Evolutionary conservation across 2,329 filamentous ascomycete genomes (phyloP).

Genomic region (Nemania abortiva): DNA sequence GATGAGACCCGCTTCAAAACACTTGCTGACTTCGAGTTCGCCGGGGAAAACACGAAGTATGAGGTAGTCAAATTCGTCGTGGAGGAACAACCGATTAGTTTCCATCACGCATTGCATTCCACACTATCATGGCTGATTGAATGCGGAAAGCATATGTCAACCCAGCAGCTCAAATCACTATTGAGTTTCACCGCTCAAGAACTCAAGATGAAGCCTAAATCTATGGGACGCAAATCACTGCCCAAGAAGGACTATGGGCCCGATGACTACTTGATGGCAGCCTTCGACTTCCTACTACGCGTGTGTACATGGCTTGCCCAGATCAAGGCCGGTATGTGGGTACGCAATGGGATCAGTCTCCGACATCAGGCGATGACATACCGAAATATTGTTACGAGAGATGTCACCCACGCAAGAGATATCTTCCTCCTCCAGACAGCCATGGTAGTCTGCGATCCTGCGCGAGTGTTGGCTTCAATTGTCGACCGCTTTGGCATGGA

Average conservation of each 20-base stretch:
- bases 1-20: constrained; percentile 86
- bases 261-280: constrained; percentile 85
- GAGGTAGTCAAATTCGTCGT: constrained; percentile 88
- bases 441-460: constrained; percentile 85
- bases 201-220: constrained; percentile 72
- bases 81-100: constrained; percentile 91
- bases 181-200: constrained; percentile 79
- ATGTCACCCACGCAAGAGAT: constrained; percentile 94
- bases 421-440: constrained; percentile 94
- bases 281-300: constrained; percentile 92
- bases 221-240: constrained; percentile 70
- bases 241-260: constrained; percentile 68
- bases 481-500: constrained; percentile 92
- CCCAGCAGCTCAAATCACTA: constrained; percentile 73
- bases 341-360: constrained; percentile 94
- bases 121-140: constrained; percentile 96
- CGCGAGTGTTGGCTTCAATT: constrained; percentile 86
- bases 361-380: constrained; percentile 96
- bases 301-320: constrained; percentile 97
- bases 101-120: constrained; percentile 97
- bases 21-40: constrained; percentile 83
- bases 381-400: constrained; percentile 86
- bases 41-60: constrained; percentile 67
- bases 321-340: constrained; percentile 99
- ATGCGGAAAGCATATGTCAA: constrained; percentile 80